Evolutionary conservation across 306 rosid species (phyloP), one percentile per base, ranked within the genome.

Genomic region (Psophocarpus tetragonolobus): DNA sequence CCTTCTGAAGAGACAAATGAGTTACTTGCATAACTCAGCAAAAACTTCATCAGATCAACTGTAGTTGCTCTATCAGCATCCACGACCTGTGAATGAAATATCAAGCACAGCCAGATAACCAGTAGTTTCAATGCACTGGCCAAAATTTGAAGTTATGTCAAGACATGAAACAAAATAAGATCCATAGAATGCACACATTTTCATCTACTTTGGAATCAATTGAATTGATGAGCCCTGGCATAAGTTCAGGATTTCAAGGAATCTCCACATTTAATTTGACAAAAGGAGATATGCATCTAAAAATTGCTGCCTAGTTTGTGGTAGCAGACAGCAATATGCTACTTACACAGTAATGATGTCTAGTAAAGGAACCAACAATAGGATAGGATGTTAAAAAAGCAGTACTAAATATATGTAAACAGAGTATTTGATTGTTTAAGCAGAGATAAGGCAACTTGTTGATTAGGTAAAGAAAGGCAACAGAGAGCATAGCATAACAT

Each of bases 21-120:
- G 69, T 70, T 86, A 86, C 94, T 89, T 17, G 91, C 91, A 81
- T 88, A 91, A 84, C 97, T 89, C 84, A 92, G 85, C 83, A 95
- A 57, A 85, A 74, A 91, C 82, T 85, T 95, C 96, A 95, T 92
- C 84, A 95, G 83, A 90, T 95, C 99, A 86, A 87, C 90, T n/a
- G 81, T 88, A 75, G 78, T 83, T 48, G 96, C 91, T 84, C 79
- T 84, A 83, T 88, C 86, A 76, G 85, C 68, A 38, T 88, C 96
- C 77, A 80, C 66, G 45, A 76, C 90, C 99, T 92, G 63, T 65
- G 26, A 54, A 60, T 45, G 60, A 47, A 53, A 83, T 53, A 62
- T 50, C 63, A 68, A 60, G 50, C 65, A 67, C 50, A 83, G 33
- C 32, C 71, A 71, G 20, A 72, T 82, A 65, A 82, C 7, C 53